phyloP scores from a whole-genome alignment of 345 rosid genomes.

The Camelina sativa region DNA sequence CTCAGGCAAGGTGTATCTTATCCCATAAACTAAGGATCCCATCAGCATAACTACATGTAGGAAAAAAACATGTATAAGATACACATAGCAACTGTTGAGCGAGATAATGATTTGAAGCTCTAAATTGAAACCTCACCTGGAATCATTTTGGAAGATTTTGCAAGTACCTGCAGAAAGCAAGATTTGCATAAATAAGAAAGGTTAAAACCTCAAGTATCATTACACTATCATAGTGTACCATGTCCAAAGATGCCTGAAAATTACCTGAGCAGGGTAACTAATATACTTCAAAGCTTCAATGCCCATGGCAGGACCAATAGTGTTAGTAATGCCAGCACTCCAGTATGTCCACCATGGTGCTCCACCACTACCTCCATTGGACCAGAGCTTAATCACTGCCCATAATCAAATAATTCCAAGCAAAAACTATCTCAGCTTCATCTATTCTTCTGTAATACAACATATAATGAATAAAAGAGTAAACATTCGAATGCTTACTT shows the following conservation, averaged over 20 bases:
- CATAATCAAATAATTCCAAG: constrained; percentile 11
- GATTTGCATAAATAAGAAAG: constrained; percentile 26
- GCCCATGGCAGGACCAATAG: constrained; percentile 98
- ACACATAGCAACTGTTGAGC: not conserved
- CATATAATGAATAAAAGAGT: not conserved
- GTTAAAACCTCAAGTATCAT: not conserved
- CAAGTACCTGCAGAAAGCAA: constrained; percentile 70
- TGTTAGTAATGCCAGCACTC: constrained; percentile 97
- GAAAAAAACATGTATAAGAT: constrained; percentile 23
- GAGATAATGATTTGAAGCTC: not conserved
- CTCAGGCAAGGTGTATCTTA: constrained; percentile 80
- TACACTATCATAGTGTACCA: not conserved
- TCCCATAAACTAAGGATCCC: constrained; percentile 93
- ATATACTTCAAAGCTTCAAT: constrained; percentile 96
- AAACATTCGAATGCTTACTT: constrained; percentile 56
- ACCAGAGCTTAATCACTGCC: constrained; percentile 93
- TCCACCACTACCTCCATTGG: constrained; percentile 65
- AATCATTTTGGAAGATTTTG: constrained; percentile 98
- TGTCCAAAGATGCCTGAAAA: constrained; percentile 24
- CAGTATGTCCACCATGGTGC: constrained; percentile 99
- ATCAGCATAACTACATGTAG: constrained; percentile 83
- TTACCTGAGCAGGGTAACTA: constrained; percentile 97
- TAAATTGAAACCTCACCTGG: constrained; percentile 62
- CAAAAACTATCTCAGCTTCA: not conserved
- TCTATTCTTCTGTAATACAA: not conserved